A percentile compares a stretch with the other conserved stretches of the same genome.
Conservation (phyloP, 768 basidiomycete genomes). For the Hortiboletus campestris region DNA sequence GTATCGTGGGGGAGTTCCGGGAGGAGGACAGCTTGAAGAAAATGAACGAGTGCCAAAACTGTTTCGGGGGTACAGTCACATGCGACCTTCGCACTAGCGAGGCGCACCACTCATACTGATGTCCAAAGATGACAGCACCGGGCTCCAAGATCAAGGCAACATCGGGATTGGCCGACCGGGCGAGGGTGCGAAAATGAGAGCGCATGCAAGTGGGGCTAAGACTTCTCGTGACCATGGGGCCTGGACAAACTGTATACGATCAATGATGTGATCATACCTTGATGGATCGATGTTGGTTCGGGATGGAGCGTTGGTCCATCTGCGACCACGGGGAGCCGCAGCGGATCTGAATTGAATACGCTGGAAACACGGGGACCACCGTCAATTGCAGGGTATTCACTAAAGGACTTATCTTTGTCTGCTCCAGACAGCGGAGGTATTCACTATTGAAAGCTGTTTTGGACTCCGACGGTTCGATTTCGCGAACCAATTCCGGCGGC, state of each 20-base stretch:
- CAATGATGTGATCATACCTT: neutral
- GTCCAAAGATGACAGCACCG: slow-evolving; percentile 1
- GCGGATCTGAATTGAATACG: slow-evolving; percentile 5
- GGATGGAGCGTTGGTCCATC: neutral
- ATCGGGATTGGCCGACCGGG: neutral
- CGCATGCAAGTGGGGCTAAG: neutral
- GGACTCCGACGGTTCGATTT: neutral
- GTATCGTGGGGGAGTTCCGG: slow-evolving; percentile 5
- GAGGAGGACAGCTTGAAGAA: neutral
- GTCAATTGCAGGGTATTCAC: slow-evolving; percentile 2
- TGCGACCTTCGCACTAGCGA: slow-evolving; percentile 1
- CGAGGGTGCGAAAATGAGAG: neutral
- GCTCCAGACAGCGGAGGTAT: neutral
- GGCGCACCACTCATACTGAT: neutral
- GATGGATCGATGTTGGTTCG: neutral
- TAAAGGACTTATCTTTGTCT: slow-evolving; percentile 1
- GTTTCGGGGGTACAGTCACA: neutral
- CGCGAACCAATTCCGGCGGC: neutral
- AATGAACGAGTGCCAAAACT: neutral
- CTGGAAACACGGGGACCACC: slow-evolving; percentile 3
- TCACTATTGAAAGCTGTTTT: neutral
- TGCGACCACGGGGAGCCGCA: neutral
- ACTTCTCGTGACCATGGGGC: neutral
- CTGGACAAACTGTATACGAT: slow-evolving; percentile 1
- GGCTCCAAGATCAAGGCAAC: neutral